Base-by-base conservation (phyloP, 2,329 filamentous ascomycete species). In the Aspergillus carbonarius region DNA sequence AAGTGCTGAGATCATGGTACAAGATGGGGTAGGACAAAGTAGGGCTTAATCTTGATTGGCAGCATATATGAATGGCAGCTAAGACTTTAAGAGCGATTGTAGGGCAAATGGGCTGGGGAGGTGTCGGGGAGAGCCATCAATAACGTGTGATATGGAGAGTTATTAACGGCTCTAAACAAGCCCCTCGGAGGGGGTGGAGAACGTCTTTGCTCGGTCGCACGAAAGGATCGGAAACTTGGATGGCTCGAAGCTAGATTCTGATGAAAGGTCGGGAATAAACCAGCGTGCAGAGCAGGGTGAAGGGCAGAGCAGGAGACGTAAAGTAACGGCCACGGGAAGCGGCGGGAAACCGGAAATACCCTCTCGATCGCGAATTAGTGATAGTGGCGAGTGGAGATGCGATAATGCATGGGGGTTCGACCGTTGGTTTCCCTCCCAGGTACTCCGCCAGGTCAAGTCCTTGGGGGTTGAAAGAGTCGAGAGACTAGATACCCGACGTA, bases 151-250 rank as follows among this genome's bases (percentile, higher is more conserved):
- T 40, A n/a, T 54, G n/a, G 37, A 44, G 51, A 54, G 39, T 54
- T 44, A 42, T 42, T 40, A 44, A 54, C 51, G 23, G 51, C 39
- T 32, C 51, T 27, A 44, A 32, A 32, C 39, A 25, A 27, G 39
- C 39, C 40, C 37, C 37, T 25, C 51, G 30, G 51, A 34, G 37
- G 30, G 39, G 37, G 39, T 23, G 34, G 34, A 51, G 44, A 48
- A 48, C 23, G 44, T 25, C 44, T 30, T 48, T 44, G 37, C 17
- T 54, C 51, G 25, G 51, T 54, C 37, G 51, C 51, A 54, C 51
- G 35, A 32, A 54, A 51, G 23, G 51, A 54, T 44, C 23, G 37
- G 51, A 34, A 54, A 54, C 25, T 54, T 30, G 40, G 51, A 42
- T 34, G 40, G 51, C 27, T 27, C n/a, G 51, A 32, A 54, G 39